Conservation (phyloP, 495 filamentous ascomycete genomes). For the Xylaria longipes region DNA sequence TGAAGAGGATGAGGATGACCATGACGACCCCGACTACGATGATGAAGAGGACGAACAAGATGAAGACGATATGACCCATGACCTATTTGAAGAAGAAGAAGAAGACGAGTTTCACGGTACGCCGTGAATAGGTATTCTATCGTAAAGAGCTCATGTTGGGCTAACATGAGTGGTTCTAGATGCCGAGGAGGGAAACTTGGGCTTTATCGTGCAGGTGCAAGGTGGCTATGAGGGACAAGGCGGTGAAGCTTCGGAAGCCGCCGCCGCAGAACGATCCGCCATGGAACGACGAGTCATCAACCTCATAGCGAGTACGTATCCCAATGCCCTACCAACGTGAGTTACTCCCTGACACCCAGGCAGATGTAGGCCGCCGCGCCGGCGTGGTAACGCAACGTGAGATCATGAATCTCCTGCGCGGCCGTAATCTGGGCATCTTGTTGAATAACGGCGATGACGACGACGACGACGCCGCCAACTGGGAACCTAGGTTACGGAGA, state of each 20-base stretch:
- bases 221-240: constrained; percentile 42
- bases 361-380: constrained; percentile 38
- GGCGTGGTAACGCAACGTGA: constrained; percentile 49
- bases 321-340: neutral
- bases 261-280: constrained; percentile 29
- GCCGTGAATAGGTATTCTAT: neutral
- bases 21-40: constrained; percentile 60
- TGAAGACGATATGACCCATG: constrained; percentile 48
- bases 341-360: neutral
- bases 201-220: constrained; percentile 40
- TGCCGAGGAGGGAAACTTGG: constrained; percentile 38
- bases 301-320: constrained; percentile 37
- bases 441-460: constrained; percentile 48
- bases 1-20: constrained; percentile 38
- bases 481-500: constrained; percentile 37
- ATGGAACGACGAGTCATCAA: constrained; percentile 40
- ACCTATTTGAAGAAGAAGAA: constrained; percentile 50
- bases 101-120: constrained; percentile 44
- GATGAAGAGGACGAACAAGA: constrained; percentile 45
- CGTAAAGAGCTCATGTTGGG: neutral
- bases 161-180: constrained; percentile 29
- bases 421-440: constrained; percentile 48
- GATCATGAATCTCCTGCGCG: constrained; percentile 56
- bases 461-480: constrained; percentile 46
- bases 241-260: constrained; percentile 25